Conservation (phyloP, 164 flowering plant genomes). For the Platanus orientalis region DNA sequence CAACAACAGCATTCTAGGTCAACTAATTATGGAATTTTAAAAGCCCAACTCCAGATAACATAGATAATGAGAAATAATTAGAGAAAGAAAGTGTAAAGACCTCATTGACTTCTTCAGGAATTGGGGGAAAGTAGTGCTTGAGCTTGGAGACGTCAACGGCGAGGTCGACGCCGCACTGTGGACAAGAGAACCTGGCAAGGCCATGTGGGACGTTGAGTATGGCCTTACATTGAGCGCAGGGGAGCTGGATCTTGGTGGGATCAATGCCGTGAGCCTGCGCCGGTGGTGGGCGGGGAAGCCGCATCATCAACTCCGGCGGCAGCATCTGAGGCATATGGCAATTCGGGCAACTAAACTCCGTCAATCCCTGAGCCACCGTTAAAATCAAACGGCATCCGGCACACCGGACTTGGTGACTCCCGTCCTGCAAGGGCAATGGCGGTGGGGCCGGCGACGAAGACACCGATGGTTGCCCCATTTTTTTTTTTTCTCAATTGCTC, state of each 20-base stretch:
- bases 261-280: constrained; percentile 84
- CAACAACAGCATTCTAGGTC: background rate
- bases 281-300: constrained; percentile 18
- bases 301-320: constrained; percentile 72
- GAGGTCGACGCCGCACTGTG: constrained; percentile 73
- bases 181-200: constrained; percentile 69
- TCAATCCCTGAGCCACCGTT: constrained; percentile 52
- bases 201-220: constrained; percentile 94
- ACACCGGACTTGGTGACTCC: constrained; percentile 67
- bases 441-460: constrained; percentile 15
- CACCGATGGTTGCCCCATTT: constrained; percentile 22
- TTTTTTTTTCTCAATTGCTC: no score
- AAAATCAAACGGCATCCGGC: constrained; percentile 83
- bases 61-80: background rate
- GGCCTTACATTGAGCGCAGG: constrained; percentile 88
- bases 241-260: constrained; percentile 93
- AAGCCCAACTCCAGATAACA: no score
- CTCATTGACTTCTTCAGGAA: constrained; percentile 73
- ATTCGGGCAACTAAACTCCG: constrained; percentile 72
- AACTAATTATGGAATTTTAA: background rate
- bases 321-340: constrained; percentile 82
- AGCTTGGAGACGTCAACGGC: constrained; percentile 63
- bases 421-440: constrained; percentile 19
- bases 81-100: background rate
- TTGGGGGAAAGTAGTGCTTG: constrained; percentile 29